phyloP scores from a whole-genome alignment of 192 early-diverging fungal species.

The Irineochytrium annulatum region DNA sequence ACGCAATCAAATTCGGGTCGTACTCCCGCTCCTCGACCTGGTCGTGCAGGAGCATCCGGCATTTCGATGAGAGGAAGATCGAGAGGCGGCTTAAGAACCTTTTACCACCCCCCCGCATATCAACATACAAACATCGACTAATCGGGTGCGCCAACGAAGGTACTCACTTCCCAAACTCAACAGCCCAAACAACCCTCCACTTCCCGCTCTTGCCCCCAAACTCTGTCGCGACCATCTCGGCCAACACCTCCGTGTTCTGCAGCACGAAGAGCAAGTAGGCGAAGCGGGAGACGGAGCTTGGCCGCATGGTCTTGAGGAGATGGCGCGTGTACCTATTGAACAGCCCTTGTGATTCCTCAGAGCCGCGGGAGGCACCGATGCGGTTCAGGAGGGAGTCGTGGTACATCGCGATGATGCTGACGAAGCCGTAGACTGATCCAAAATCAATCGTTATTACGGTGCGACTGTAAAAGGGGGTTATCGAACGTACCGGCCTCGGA shows the following conservation, averaged over 20 bases:
- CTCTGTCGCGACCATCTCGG: slow-evolving; percentile 75
- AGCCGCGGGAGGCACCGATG: slow-evolving; percentile 33
- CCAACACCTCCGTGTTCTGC: slow-evolving; percentile 67
- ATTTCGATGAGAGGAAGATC: slow-evolving; percentile 46
- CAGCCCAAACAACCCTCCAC: slow-evolving; percentile 56
- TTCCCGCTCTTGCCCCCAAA: slow-evolving; percentile 54
- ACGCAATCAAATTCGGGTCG: slow-evolving; percentile 42
- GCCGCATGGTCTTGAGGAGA: slow-evolving; percentile 42
- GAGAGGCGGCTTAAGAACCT: slow-evolving; percentile 47
- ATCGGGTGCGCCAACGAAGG: background rate
- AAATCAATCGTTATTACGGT: background rate
- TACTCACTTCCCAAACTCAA: slow-evolving; percentile 68
- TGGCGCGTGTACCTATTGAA: slow-evolving; percentile 74
- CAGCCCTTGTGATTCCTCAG: slow-evolving; percentile 17
- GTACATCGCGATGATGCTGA: slow-evolving; percentile 78
- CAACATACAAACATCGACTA: background rate
- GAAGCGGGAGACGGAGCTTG: slow-evolving; percentile 4
- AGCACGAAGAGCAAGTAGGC: slow-evolving; percentile 65
- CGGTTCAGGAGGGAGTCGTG: slow-evolving; percentile 77
- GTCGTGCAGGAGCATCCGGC: slow-evolving; percentile 58
- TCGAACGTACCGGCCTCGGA: slow-evolving; percentile 65
- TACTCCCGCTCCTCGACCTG: slow-evolving; percentile 64
- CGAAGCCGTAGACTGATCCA: slow-evolving; percentile 46
- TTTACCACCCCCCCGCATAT: background rate
- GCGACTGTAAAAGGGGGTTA: background rate